These are phyloP conservation scores for Neopestalotiopsis rosae DNA, from an alignment of 2,329 filamentous ascomycete species.

Conservation along the genomic window DNA sequence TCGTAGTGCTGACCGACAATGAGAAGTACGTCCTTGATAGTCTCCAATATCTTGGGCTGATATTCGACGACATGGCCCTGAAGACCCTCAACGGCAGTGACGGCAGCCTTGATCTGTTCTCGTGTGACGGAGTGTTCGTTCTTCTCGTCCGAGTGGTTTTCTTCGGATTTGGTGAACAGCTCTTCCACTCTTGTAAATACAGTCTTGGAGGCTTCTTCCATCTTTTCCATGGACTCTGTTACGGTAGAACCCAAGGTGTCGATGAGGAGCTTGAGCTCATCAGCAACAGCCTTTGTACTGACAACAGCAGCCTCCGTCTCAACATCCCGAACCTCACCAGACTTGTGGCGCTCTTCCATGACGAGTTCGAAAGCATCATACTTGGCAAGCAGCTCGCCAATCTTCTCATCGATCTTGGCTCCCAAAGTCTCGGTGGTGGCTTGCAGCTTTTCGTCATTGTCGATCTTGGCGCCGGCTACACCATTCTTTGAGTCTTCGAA, in stretches of 20 bases:
- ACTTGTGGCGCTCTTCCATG: conserved; percentile 75
- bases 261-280: conserved; percentile 85
- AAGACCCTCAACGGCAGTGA: conserved; percentile 74
- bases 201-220: conserved; percentile 85
- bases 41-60: conserved; percentile 86
- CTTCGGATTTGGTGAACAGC: conserved; percentile 76
- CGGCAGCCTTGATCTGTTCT: conserved; percentile 77
- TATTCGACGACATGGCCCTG: conserved; percentile 81
- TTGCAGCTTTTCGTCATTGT: conserved; percentile 79
- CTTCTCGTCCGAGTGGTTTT: conserved; percentile 75
- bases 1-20: conserved; percentile 88
- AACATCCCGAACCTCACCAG: conserved; percentile 74
- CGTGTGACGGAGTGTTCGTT: conserved; percentile 83
- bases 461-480: conserved; percentile 81
- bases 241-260: conserved; percentile 84
- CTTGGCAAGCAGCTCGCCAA: conserved; percentile 81
- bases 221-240: conserved; percentile 83
- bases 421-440: conserved; percentile 59
- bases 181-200: conserved; percentile 85
- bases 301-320: conserved; percentile 76
- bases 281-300: conserved; percentile 78
- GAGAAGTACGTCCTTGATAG: conserved; percentile 83
- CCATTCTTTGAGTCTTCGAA: conserved; percentile 86
- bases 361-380: conserved; percentile 84
- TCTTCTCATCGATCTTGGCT: conserved; percentile 65